Percentiles rank a stretch among this genome's conserved stretches.
phyloP scores from a whole-genome alignment of 2,329 filamentous ascomycete genomes.

The Sarocladiaceae sp. region DNA sequence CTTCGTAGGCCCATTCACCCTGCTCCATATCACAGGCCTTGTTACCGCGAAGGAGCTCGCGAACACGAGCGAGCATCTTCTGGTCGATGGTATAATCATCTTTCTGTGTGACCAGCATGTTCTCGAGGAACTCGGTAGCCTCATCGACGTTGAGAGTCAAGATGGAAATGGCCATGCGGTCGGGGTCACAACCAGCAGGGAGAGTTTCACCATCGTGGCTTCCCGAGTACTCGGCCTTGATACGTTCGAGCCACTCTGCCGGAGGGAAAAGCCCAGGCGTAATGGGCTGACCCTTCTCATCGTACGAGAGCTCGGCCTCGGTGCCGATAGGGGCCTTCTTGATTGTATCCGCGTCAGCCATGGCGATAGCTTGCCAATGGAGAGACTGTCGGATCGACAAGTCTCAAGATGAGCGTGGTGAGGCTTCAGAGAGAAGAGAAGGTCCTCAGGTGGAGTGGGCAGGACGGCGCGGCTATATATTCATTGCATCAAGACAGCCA shows the following conservation, averaged over 20 bases:
- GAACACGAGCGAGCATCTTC: constrained; percentile 15
- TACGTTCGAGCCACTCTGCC: constrained; percentile 17
- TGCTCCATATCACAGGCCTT: constrained; percentile 20
- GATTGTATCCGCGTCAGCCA: constrained; percentile 5
- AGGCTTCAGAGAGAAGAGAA: not conserved
- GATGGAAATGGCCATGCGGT: constrained; percentile 18
- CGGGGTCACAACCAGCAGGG: constrained; percentile 19
- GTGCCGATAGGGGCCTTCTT: constrained; percentile 3
- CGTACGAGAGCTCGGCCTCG: constrained; percentile 1
- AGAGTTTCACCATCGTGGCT: constrained; percentile 21
- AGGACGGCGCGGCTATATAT: constrained; percentile 1
- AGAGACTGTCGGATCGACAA: not conserved
- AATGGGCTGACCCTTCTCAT: constrained; percentile 6
- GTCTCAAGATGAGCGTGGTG: not conserved
- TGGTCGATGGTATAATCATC: constrained; percentile 23
- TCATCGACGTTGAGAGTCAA: constrained; percentile 19
- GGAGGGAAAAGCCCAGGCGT: constrained; percentile 10
- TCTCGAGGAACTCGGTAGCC: constrained; percentile 11
- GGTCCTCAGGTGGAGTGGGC: not conserved
- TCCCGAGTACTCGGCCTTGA: constrained; percentile 20
- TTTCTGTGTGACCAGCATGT: constrained; percentile 16
- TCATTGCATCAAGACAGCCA: no score
- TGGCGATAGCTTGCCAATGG: not conserved
- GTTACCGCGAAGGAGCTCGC: constrained; percentile 18
- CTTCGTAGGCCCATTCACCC: constrained; percentile 21